These are phyloP conservation scores for Dissoconium aciculare DNA, from an alignment of 2,329 filamentous ascomycete genomes.

Conservation along the genomic window DNA sequence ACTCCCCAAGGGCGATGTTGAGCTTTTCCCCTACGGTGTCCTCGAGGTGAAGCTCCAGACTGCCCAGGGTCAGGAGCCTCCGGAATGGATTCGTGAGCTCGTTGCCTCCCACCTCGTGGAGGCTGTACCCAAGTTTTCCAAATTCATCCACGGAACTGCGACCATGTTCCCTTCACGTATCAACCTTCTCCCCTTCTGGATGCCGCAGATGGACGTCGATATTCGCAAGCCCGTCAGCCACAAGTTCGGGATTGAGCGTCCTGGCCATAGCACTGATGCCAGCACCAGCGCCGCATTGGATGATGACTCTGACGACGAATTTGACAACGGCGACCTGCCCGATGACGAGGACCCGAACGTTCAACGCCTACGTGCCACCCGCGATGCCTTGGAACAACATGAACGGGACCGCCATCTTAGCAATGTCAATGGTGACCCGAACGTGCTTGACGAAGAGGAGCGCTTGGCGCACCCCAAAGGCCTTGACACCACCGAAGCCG, in stretches of 20 bases:
- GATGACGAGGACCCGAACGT: constrained; percentile 32
- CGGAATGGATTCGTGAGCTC: constrained; percentile 89
- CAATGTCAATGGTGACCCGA: constrained; percentile 29
- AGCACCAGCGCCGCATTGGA: constrained; percentile 65
- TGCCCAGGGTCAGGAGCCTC: constrained; percentile 83
- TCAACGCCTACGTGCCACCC: constrained; percentile 35
- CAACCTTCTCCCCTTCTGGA: constrained; percentile 86
- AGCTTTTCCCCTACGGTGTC: constrained; percentile 88
- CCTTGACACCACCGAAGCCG: constrained; percentile 42
- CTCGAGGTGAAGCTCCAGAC: constrained; percentile 97
- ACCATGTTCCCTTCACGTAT: constrained; percentile 77
- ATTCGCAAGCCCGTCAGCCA: constrained; percentile 85
- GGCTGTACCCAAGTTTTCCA: constrained; percentile 97
- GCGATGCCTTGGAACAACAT: constrained; percentile 37
- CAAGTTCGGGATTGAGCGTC: constrained; percentile 77
- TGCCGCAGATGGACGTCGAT: constrained; percentile 95
- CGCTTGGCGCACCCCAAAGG: constrained; percentile 50
- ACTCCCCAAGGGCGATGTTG: constrained; percentile 67
- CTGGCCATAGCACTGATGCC: constrained; percentile 57
- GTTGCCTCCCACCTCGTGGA: constrained; percentile 90
- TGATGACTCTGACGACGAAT: constrained; percentile 54
- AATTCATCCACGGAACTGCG: constrained; percentile 93
- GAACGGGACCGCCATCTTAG: constrained; percentile 35
- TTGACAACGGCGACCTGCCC: constrained; percentile 42
- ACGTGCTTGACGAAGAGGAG: constrained; percentile 61